Base-by-base conservation (phyloP, 2,329 filamentous ascomycete species). In the Diaporthe citri region DNA sequence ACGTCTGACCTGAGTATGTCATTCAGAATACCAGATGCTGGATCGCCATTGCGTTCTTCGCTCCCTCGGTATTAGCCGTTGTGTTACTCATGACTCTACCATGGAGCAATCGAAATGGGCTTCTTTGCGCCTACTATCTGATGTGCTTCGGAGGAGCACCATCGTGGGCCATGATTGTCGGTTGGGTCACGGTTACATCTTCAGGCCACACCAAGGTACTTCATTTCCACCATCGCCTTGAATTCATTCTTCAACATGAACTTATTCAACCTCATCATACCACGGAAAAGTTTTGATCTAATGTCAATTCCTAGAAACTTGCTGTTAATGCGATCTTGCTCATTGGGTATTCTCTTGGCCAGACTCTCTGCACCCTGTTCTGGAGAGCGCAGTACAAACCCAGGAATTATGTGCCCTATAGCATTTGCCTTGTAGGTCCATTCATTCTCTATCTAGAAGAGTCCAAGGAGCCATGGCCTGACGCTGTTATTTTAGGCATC, bases 381-480 rank as follows among this genome's bases (percentile, higher is more conserved):
- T 71, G 67, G 67, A 71, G 52, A 43, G 67, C 67, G 7, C 39
- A 41, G 20, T 71, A 71, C 15, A 71, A 71, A 22, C 69, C 55
- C 15, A 71, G 69, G 55, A 71, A 60, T 17, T 71, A 71, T 12
- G 55, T 71, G 22, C 69, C 69, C 1, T 71, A 59, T 20, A 39
- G 69, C 41, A 71, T 71, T n/a, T 41, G 41, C n/a, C 55, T 71
- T 46, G 55, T 71, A 46, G 10, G 69, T 7, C 8, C 13, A 46
- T 36, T 1, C 31, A 0, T 34, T 20, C 10, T 39, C 25, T 17
- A n/a, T 7, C 31, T 17, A 20, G 17, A 20, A 25, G 4, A 13
- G 6, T 3, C 7, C 20, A 4, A 60, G 28, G 28, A 13, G 39
- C 36, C 25, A 25, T 10, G 3, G 10, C 4, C 12, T 71, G 12